Conservation (phyloP, 495 filamentous ascomycete genomes). For the Aspergillus baeticus region DNA sequence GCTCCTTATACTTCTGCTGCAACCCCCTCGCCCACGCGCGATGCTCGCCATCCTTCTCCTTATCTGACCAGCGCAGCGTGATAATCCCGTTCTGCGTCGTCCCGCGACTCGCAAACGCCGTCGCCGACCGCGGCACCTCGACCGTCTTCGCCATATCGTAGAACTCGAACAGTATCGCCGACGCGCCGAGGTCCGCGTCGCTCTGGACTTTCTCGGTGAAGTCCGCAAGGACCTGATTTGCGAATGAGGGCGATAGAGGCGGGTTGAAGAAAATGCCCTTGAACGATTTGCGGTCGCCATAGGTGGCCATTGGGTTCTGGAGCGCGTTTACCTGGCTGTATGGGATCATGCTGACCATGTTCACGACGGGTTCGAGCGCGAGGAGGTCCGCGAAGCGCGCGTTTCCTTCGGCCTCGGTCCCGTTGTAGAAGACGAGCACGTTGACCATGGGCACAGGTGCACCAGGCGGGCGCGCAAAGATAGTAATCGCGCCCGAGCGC, state of each 20-base stretch:
- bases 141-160: constrained; percentile 11
- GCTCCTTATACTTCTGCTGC: constrained; percentile 29
- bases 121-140: constrained; percentile 10
- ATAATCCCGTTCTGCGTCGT: constrained; percentile 26
- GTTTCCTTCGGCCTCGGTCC: constrained; percentile 39
- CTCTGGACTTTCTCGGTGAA: constrained; percentile 26
- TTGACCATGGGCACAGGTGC: constrained; percentile 37
- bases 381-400: constrained; percentile 38
- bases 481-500: constrained; percentile 37
- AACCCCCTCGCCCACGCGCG: constrained; percentile 29
- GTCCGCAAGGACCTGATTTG: constrained; percentile 26
- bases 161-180: constrained; percentile 11
- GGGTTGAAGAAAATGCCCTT: constrained; percentile 51
- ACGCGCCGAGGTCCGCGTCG: constrained; percentile 9
- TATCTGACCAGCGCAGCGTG: constrained; percentile 32
- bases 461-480: constrained; percentile 36
- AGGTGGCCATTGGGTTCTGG: constrained; percentile 38
- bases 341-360: constrained; percentile 39
- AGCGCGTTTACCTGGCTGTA: constrained; percentile 45
- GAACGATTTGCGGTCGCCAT: constrained; percentile 42
- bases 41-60: constrained; percentile 28
- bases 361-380: constrained; percentile 32
- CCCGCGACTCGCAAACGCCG: constrained; percentile 19
- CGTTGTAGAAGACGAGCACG: constrained; percentile 51
- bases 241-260: constrained; percentile 27